Conservation (phyloP, 2,329 filamentous ascomycete genomes). For the Didymella pinodella region DNA sequence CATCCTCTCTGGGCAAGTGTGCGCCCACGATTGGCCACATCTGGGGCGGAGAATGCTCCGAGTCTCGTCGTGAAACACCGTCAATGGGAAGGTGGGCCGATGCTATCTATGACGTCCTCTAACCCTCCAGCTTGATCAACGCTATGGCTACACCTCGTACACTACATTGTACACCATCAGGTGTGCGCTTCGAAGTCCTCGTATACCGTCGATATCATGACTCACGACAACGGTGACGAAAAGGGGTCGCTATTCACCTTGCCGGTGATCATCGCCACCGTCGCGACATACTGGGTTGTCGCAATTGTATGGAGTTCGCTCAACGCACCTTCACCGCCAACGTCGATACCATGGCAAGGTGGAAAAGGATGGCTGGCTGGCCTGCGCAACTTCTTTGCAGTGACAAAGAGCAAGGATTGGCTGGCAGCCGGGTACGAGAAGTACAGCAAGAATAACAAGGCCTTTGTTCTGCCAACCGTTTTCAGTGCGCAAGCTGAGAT, state of each 20-base stretch:
- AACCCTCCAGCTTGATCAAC: not conserved
- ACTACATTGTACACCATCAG: not conserved
- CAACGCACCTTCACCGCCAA: slow-evolving; percentile 19
- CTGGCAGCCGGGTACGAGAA: slow-evolving; percentile 32
- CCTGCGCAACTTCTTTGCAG: slow-evolving; percentile 30
- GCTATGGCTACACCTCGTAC: not conserved
- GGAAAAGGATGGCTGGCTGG: slow-evolving; percentile 34
- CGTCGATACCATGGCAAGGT: slow-evolving; percentile 35
- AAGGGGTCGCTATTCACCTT: not conserved
- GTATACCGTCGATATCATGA: not conserved
- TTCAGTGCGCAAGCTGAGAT: slow-evolving; percentile 40
- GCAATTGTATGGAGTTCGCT: not conserved
- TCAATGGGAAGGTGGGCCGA: not conserved
- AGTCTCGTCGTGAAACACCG: not conserved
- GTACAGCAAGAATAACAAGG: slow-evolving; percentile 36
- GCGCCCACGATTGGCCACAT: not conserved
- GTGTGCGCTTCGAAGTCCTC: too few species aligned
- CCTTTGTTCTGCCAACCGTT: slow-evolving; percentile 38
- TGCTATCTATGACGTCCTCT: not conserved
- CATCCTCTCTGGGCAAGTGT: not conserved
- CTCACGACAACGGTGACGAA: not conserved
- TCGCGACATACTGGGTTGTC: not conserved
- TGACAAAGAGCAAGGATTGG: slow-evolving; percentile 37
- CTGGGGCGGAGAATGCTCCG: not conserved
- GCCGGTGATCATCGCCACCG: not conserved